Percentiles rank a stretch among this genome's conserved stretches.
These are phyloP conservation scores for Populus hybrid DNA, from an alignment of 441 rosid genomes.

Conservation along the genomic window DNA sequence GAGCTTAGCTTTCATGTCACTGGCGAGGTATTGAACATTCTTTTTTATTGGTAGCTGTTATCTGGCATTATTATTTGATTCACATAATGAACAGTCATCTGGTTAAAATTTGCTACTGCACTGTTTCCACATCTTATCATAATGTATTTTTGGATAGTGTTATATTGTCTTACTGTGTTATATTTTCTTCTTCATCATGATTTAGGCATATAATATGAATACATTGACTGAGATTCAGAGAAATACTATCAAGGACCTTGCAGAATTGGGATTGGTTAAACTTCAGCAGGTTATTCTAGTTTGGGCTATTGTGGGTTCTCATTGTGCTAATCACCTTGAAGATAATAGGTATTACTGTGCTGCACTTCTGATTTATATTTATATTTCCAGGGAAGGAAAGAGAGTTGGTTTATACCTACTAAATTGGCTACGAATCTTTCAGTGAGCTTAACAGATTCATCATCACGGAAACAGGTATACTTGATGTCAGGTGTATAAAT, in stretches of 20 bases:
- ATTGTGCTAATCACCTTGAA: background rate
- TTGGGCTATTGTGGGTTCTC: constrained; percentile 9
- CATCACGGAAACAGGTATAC: constrained; percentile 76
- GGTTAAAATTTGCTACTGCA: background rate
- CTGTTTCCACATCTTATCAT: background rate
- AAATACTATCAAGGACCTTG: constrained; percentile 76
- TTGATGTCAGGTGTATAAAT: background rate
- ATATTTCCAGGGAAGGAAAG: constrained; percentile 80
- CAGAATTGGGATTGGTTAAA: constrained; percentile 92
- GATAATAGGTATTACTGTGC: background rate
- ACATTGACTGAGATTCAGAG: constrained; percentile 75
- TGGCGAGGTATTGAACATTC: constrained; percentile 62
- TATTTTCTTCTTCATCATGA: constrained; percentile 20
- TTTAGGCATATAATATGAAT: constrained; percentile 81
- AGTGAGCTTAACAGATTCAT: constrained; percentile 85
- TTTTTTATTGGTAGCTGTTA: background rate
- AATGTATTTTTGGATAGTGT: background rate
- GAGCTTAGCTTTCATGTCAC: constrained; percentile 96
- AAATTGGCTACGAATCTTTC: constrained; percentile 88
- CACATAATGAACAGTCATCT: background rate
- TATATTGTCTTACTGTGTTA: background rate
- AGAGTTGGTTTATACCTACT: constrained; percentile 98
- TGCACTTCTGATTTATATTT: constrained; percentile 14
- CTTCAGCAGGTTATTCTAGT: constrained; percentile 80
- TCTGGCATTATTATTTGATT: background rate